Percentiles rank a stretch among this genome's conserved stretches.
These are phyloP conservation scores for Myxozyma neglecta DNA, from an alignment of 805 yeast genomes.

Conservation along the genomic window DNA sequence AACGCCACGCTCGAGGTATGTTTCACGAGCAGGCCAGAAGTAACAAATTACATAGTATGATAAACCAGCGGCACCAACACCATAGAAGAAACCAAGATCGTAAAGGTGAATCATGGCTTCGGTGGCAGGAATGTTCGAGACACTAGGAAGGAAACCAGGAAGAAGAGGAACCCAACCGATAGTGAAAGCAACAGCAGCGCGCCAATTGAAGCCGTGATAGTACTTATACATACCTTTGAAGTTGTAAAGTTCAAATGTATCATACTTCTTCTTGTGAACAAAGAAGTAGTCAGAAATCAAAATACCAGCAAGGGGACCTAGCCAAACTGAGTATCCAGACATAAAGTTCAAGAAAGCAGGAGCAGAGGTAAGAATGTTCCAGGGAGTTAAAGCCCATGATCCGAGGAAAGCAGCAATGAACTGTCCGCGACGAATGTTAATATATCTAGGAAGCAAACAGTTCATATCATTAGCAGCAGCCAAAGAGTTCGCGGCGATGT, in stretches of 20 bases:
- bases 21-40: slow-evolving; percentile 23
- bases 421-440: slow-evolving; percentile 48
- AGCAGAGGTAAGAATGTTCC: slow-evolving; percentile 45
- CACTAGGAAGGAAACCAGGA: slow-evolving; percentile 34
- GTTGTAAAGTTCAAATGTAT: slow-evolving; percentile 46
- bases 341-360: slow-evolving; percentile 42
- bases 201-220: slow-evolving; percentile 49
- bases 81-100: slow-evolving; percentile 27
- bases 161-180: slow-evolving; percentile 36
- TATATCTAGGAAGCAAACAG: slow-evolving; percentile 48
- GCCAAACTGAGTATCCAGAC: slow-evolving; percentile 44
- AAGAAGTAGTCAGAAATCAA: slow-evolving; percentile 45
- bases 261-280: slow-evolving; percentile 44
- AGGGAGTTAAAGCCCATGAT: slow-evolving; percentile 46
- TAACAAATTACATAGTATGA: slow-evolving; percentile 14
- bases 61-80: slow-evolving; percentile 18
- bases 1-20: slow-evolving; percentile 20
- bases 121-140: slow-evolving; percentile 42
- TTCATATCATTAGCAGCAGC: slow-evolving; percentile 55
- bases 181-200: slow-evolving; percentile 42
- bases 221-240: slow-evolving; percentile 44
- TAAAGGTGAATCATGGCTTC: slow-evolving; percentile 16
- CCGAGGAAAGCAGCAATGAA: slow-evolving; percentile 39
- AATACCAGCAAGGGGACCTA: slow-evolving; percentile 46
- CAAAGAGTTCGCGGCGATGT: slow-evolving; percentile 47